phyloP scores from a whole-genome alignment of 192 early-diverging fungal genomes.

The Backusella psychrophila region DNA sequence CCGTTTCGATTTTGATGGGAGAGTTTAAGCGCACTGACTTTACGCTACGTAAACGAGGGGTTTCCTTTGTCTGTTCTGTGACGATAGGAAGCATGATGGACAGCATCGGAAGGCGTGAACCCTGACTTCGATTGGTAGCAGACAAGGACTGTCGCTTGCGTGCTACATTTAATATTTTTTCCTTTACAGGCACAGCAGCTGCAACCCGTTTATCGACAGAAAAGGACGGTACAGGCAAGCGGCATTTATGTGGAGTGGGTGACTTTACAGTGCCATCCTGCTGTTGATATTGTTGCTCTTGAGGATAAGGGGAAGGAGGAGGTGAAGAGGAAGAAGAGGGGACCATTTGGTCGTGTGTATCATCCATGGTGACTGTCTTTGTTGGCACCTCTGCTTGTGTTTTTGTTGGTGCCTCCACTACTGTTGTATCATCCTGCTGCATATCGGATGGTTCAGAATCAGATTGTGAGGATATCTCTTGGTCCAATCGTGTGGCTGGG shows the following conservation, averaged over 20 bases:
- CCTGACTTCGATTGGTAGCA: constrained; percentile 25
- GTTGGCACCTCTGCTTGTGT: not conserved
- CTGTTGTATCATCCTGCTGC: not conserved
- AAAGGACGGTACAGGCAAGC: constrained; percentile 25
- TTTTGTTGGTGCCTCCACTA: not conserved
- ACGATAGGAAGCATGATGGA: not conserved
- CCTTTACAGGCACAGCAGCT: constrained; percentile 9
- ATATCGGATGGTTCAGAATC: constrained; percentile 18
- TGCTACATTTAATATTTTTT: constrained; percentile 21
- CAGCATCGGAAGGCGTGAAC: constrained; percentile 30
- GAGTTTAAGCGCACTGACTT: constrained; percentile 8
- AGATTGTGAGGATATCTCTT: constrained; percentile 15
- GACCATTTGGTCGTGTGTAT: not conserved
- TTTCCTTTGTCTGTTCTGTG: not conserved
- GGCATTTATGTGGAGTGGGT: constrained; percentile 10
- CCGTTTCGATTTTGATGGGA: not conserved
- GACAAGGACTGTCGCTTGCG: constrained; percentile 27
- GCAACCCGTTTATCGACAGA: not conserved
- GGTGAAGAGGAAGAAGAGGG: not conserved
- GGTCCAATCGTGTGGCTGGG: constrained; percentile 17
- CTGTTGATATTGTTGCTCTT: not conserved
- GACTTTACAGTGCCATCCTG: not conserved
- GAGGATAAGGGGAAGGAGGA: not conserved
- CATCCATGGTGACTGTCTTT: not conserved
- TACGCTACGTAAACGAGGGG: not conserved